phyloP scores from a whole-genome alignment of 1,139 yeast species.

The Suhomyces guaymorum region DNA sequence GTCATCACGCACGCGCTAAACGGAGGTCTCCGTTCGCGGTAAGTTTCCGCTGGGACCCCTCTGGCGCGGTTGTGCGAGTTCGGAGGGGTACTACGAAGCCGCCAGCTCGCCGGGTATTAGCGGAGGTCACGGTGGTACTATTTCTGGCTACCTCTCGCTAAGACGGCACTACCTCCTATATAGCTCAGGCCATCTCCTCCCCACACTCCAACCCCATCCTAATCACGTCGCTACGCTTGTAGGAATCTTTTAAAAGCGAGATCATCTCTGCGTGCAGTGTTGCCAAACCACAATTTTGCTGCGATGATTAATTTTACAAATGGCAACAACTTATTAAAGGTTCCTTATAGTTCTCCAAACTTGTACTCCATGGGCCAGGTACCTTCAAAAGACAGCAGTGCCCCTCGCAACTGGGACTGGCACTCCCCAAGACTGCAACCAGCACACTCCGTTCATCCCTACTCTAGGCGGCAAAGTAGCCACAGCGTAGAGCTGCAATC shows the following conservation, averaged over 20 bases:
- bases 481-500: not conserved
- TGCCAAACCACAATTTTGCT: constrained; percentile 1
- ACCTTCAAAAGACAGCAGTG: constrained; percentile 4
- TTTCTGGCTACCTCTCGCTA: too few species aligned
- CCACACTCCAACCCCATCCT: too few species aligned
- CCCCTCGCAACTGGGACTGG: constrained; percentile 11
- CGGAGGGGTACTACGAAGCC: constrained; percentile 15
- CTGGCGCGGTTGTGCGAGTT: constrained; percentile 6
- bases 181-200: too few species aligned
- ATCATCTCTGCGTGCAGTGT: too few species aligned
- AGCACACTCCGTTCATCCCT: constrained; percentile 1
- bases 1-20: not conserved
- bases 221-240: too few species aligned
- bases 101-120: too few species aligned
- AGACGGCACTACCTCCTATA: too few species aligned
- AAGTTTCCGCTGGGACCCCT: constrained; percentile 2
- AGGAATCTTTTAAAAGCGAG: too few species aligned
- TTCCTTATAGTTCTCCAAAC: constrained; percentile 11
- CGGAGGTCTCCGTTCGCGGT: constrained; percentile 2
- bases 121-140: too few species aligned
- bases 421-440: constrained; percentile 2
- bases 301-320: constrained; percentile 11
- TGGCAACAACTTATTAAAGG: constrained; percentile 1
- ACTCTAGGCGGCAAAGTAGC: not conserved
- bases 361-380: constrained; percentile 12